Conservation (phyloP, 2,329 filamentous ascomycete genomes). For the Diaporthe sp. region DNA sequence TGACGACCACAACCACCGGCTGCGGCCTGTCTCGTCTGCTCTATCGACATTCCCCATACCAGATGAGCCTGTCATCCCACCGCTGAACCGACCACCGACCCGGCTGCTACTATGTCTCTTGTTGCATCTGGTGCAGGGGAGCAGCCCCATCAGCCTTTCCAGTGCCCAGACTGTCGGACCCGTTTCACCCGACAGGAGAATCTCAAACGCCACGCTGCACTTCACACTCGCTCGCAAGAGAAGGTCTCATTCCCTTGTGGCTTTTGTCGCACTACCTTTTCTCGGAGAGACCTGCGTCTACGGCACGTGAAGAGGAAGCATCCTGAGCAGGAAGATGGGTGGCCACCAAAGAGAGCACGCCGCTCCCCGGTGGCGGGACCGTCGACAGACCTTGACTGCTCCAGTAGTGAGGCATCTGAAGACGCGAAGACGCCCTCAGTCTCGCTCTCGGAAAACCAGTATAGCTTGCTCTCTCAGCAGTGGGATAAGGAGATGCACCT, state of each 20-base stretch:
- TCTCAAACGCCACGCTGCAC: conserved; percentile 52
- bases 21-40: conserved; percentile 9
- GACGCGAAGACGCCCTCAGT: conserved; percentile 10
- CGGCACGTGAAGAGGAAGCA: conserved; percentile 56
- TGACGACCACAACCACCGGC: neutral
- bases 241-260: conserved; percentile 46
- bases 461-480: neutral
- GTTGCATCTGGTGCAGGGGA: conserved; percentile 2
- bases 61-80: conserved; percentile 2
- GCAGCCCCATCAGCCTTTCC: conserved; percentile 47
- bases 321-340: conserved; percentile 39
- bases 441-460: conserved; percentile 6
- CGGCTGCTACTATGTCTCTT: conserved; percentile 28
- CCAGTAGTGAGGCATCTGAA: neutral
- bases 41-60: conserved; percentile 16
- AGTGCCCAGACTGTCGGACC: conserved; percentile 50
- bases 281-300: conserved; percentile 50
- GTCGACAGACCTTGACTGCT: neutral
- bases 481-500: conserved; percentile 7
- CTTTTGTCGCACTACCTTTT: conserved; percentile 52
- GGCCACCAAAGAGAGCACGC: conserved; percentile 16
- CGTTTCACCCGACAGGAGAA: conserved; percentile 53
- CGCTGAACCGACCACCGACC: conserved; percentile 8
- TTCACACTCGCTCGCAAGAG: conserved; percentile 47
- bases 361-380: conserved; percentile 3